Conservation (phyloP, 2,329 filamentous ascomycete genomes). For the Bipolaris sorokiniana region DNA sequence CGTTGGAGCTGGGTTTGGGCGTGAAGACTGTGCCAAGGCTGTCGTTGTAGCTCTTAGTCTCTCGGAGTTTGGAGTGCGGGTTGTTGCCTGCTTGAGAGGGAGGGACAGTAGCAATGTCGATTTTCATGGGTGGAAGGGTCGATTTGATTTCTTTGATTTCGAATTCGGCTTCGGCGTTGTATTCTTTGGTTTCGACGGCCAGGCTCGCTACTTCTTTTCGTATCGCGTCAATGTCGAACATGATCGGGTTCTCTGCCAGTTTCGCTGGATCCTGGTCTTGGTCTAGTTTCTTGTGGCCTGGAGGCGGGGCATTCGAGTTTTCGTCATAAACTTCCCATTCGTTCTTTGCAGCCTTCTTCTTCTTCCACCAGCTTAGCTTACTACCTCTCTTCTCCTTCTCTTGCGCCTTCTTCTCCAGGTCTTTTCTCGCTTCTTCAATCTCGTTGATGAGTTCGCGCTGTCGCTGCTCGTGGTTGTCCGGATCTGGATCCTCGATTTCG, state of each 20-base stretch:
- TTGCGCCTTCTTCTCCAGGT: slow-evolving; percentile 73
- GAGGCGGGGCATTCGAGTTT: slow-evolving; percentile 14
- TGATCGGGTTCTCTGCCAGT: slow-evolving; percentile 65
- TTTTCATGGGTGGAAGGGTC: slow-evolving; percentile 87
- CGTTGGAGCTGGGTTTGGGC: slow-evolving; percentile 23
- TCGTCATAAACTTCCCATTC: slow-evolving; percentile 96
- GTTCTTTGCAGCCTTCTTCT: slow-evolving; percentile 81
- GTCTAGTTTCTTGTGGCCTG: slow-evolving; percentile 24
- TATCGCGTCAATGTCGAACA: slow-evolving; percentile 97
- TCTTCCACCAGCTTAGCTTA: slow-evolving; percentile 74
- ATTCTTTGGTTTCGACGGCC: slow-evolving; percentile 65
- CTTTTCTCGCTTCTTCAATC: slow-evolving; percentile 90
- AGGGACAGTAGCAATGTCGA: slow-evolving; percentile 54
- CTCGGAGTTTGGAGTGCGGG: slow-evolving; percentile 41
- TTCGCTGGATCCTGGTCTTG: slow-evolving; percentile 56
- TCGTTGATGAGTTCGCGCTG: slow-evolving; percentile 95
- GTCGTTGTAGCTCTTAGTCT: slow-evolving; percentile 53
- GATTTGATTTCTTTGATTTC: slow-evolving; percentile 83
- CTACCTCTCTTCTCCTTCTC: slow-evolving; percentile 66
- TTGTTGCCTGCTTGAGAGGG: slow-evolving; percentile 18
- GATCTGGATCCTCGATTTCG: slow-evolving; percentile 97
- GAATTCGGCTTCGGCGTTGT: slow-evolving; percentile 47
- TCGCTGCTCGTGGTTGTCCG: slow-evolving; percentile 84
- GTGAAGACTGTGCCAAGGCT: slow-evolving; percentile 31
- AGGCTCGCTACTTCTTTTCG: slow-evolving; percentile 72